phyloP scores from a whole-genome alignment of 2,329 filamentous ascomycete species.

The Calonectria honghensis region DNA sequence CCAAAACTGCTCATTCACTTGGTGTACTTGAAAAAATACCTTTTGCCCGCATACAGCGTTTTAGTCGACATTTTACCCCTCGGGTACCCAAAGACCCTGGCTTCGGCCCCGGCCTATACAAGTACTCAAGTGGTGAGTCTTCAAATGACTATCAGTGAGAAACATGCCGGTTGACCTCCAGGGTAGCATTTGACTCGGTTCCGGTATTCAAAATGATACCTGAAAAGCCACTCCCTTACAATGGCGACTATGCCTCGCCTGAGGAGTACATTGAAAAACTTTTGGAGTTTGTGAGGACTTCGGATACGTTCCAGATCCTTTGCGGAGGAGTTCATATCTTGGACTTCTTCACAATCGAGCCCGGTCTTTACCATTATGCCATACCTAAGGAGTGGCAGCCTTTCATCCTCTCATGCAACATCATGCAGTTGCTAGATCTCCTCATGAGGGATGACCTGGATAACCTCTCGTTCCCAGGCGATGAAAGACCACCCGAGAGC shows the following conservation, averaged over 20 bases:
- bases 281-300: conserved; percentile 83
- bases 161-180: conserved; percentile 39
- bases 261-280: conserved; percentile 88
- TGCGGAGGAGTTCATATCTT: conserved; percentile 98
- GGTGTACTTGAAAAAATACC: conserved; percentile 1
- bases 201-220: conserved; percentile 66
- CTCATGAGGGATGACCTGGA: conserved; percentile 86
- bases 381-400: conserved; percentile 87
- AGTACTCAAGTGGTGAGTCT: neutral
- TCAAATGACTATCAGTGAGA: neutral
- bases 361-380: conserved; percentile 86
- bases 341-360: conserved; percentile 93
- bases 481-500: conserved; percentile 67
- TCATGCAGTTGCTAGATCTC: conserved; percentile 86
- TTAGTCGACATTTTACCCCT: neutral
- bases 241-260: conserved; percentile 79
- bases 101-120: neutral
- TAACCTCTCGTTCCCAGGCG: conserved; percentile 50
- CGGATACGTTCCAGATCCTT: conserved; percentile 87
- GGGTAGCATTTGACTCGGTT: conserved; percentile 43
- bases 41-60: neutral
- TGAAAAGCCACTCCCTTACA: conserved; percentile 78
- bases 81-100: no score
- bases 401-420: conserved; percentile 82
- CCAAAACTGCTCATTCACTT: neutral